Evolutionary conservation across 2,329 filamentous ascomycete genomes (phyloP).

Genomic region (Beauveria sp.): DNA sequence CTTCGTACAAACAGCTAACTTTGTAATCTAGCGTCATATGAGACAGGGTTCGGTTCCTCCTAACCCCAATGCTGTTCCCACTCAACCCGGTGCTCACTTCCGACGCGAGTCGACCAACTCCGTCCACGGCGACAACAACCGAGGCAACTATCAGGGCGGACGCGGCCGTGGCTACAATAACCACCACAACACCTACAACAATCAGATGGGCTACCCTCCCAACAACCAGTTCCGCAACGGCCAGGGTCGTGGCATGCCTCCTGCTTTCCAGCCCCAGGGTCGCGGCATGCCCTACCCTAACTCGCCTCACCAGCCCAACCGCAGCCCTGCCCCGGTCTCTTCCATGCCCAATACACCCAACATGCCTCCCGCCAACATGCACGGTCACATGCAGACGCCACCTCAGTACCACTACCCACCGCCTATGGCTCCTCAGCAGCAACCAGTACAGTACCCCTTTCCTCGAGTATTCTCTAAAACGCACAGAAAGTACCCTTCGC

Average conservation of each 20-base stretch:
- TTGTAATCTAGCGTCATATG: conserved; percentile 51
- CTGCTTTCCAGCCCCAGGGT: conserved; percentile 37
- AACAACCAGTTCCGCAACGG: conserved; percentile 35
- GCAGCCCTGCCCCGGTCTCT: conserved; percentile 58
- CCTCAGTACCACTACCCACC: conserved; percentile 55
- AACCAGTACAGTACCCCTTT: conserved; percentile 50
- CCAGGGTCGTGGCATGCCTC: conserved; percentile 46
- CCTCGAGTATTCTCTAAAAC: conserved; percentile 13
- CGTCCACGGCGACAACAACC: conserved; percentile 47
- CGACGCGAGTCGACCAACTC: conserved; percentile 84
- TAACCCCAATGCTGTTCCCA: conserved; percentile 50
- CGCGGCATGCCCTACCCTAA: conserved; percentile 43
- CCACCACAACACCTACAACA: conserved; percentile 30
- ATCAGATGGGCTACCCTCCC: conserved; percentile 36
- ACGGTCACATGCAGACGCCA: conserved; percentile 47
- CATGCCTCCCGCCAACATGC: conserved; percentile 52
- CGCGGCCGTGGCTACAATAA: conserved; percentile 44
- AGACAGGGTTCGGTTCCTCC: conserved; percentile 58
- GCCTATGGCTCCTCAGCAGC: conserved; percentile 51
- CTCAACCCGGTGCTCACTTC: conserved; percentile 64
- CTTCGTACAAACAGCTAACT: conserved; percentile 9
- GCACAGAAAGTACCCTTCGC: neutral
- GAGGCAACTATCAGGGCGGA: conserved; percentile 46
- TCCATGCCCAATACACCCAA: conserved; percentile 63
- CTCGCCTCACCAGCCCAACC: conserved; percentile 54